A percentile compares a stretch with the other conserved stretches of the same genome.
phyloP scores from a whole-genome alignment of 306 rosid species.

The Rosa lucieae region DNA sequence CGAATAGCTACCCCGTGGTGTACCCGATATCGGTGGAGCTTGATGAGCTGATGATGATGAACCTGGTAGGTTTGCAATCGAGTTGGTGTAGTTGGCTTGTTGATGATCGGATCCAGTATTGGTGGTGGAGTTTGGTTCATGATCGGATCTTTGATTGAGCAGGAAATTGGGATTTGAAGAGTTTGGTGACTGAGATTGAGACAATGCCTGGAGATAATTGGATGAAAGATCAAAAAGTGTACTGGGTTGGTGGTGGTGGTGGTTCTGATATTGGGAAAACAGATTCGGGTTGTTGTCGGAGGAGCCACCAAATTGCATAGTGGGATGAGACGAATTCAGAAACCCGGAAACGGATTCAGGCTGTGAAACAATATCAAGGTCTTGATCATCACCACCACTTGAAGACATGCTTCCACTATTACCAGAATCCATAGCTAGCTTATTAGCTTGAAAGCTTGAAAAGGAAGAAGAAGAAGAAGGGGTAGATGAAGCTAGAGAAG shows the following conservation, averaged over 20 bases:
- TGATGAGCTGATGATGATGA: not conserved
- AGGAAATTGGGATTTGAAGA: constrained; percentile 40
- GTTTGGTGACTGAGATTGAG: constrained; percentile 45
- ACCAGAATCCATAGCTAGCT: constrained; percentile 75
- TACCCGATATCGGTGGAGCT: not conserved
- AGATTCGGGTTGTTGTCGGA: constrained; percentile 28
- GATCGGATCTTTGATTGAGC: constrained; percentile 32
- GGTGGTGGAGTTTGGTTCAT: constrained; percentile 1
- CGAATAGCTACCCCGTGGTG: not conserved
- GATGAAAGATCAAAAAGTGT: constrained; percentile 50
- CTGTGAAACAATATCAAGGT: constrained; percentile 45
- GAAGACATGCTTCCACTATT: constrained; percentile 87
- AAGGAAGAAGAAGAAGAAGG: not conserved
- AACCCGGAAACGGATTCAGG: constrained; percentile 27
- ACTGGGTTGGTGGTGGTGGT: constrained; percentile 15
- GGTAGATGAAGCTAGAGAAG: not conserved
- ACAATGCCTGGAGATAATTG: constrained; percentile 38
- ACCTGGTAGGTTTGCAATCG: constrained; percentile 3
- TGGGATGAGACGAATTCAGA: constrained; percentile 39
- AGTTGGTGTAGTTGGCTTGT: constrained; percentile 28
- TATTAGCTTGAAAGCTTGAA: constrained; percentile 32
- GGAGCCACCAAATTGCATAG: constrained; percentile 15
- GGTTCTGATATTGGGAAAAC: constrained; percentile 38
- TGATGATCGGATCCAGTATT: constrained; percentile 36
- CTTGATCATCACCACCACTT: constrained; percentile 66